Base-by-base conservation (phyloP, 2,329 filamentous ascomycete genomes). In the Beauveria sp. region DNA sequence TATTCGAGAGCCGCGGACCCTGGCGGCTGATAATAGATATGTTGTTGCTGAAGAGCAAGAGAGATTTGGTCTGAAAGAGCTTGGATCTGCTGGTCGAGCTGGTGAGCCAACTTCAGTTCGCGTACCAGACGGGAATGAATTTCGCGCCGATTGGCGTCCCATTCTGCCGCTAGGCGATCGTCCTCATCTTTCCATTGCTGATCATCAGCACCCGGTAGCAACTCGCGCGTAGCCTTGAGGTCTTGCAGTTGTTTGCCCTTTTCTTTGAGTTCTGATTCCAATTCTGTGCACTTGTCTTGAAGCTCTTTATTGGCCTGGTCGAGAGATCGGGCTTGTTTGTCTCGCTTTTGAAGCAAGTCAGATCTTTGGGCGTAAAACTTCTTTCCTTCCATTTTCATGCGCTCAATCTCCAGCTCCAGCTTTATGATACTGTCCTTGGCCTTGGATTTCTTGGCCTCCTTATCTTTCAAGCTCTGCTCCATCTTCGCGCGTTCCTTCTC, bases 401-500 rank as follows among this genome's bases (percentile, higher is more conserved):
- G 79, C 63, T 81, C 77, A 40, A 85, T 81, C 37, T 84, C 87
- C 51, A 81, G 80, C 46, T 87, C 84, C 80, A 89, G 90, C 64
- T 87, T 86, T 5, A 80, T 75, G 55, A 89, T 84, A 64, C 87
- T 88, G 41, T 91, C 87, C 60, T 85, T 81, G 63, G 90, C 77
- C 70, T 89, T 91, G 66, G 83, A 77, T 59, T 86, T 81, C 70
- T 91, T 88, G 18, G 80, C 79, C 67, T 85, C 81, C 71, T 88
- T 91, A 55, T 91, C 85, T 66, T 84, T 84, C 56, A 92, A 70
- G 9, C 82, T 68, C 67, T 86, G 86, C 69, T 97, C 91, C 69
- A 90, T 90, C 69, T 92, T 90, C 1, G 84, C 81, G 67, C 88
- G 90, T 63, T 89, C 88, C 64, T 88, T 90, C 70, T 96, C 89